These are phyloP conservation scores for Cylindrotheca closterium DNA, from an alignment of 108 stramenopile genomes.

Conservation along the genomic window DNA sequence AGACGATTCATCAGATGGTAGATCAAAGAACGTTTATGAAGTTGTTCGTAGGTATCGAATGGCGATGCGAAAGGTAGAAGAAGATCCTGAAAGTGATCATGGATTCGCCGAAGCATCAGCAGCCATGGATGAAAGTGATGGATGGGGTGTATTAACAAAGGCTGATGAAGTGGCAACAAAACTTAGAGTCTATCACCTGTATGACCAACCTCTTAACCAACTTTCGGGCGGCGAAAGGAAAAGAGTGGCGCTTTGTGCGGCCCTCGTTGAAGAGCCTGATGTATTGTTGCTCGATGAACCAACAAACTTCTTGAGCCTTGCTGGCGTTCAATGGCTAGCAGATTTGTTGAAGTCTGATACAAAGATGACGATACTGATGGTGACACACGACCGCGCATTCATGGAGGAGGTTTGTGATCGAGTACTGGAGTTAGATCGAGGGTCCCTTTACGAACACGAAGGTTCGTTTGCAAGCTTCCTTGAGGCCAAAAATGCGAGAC, in stretches of 20 bases:
- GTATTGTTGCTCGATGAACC: slow-evolving; percentile 82
- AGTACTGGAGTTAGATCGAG: slow-evolving; percentile 79
- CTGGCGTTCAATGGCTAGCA: slow-evolving; percentile 92
- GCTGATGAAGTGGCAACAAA: slow-evolving; percentile 79
- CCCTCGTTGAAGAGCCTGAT: slow-evolving; percentile 79
- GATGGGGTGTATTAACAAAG: slow-evolving; percentile 75
- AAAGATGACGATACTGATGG: slow-evolving; percentile 89
- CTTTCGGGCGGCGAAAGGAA: slow-evolving; percentile 83
- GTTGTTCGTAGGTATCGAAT: slow-evolving; percentile 61
- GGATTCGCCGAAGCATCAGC: slow-evolving; percentile 56
- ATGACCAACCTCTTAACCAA: slow-evolving; percentile 55
- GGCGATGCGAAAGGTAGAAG: slow-evolving; percentile 43
- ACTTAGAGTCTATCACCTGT: slow-evolving; percentile 63
- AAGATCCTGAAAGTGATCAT: slow-evolving; percentile 44
- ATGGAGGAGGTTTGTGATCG: slow-evolving; percentile 87
- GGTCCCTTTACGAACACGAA: slow-evolving; percentile 65
- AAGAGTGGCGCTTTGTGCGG: slow-evolving; percentile 80
- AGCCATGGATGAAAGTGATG: slow-evolving; percentile 68
- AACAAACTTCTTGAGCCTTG: slow-evolving; percentile 94
- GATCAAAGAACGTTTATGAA: slow-evolving; percentile 45
- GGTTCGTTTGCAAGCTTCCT: slow-evolving; percentile 71
- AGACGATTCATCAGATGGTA: neutral
- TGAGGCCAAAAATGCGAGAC: slow-evolving; percentile 66
- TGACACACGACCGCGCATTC: slow-evolving; percentile 96
- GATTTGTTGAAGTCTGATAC: slow-evolving; percentile 62